Percentiles rank a stretch among this genome's conserved stretches.
phyloP scores from a whole-genome alignment of 1,284 basidiomycete genomes.

The Fomitopsis schrenkii region DNA sequence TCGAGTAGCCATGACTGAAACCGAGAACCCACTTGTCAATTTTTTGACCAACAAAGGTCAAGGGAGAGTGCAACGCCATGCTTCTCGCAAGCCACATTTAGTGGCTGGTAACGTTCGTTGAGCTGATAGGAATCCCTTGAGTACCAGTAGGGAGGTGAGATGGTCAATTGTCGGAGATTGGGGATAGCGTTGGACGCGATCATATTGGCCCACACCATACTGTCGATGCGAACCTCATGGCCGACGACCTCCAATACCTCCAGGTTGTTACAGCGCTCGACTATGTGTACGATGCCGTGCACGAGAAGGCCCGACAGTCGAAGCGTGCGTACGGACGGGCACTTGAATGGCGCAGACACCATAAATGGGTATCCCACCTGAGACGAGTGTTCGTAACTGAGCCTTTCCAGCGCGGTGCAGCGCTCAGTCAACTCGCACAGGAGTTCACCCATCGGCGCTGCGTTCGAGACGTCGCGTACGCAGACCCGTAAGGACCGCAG shows the following conservation, averaged over 20 bases:
- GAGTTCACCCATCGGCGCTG: conserved; percentile 30
- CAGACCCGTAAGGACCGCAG: conserved; percentile 35
- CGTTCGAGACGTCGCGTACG: conserved; percentile 26
- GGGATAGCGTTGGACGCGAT: conserved; percentile 32
- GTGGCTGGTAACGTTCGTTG: conserved; percentile 16
- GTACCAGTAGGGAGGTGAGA: conserved; percentile 25
- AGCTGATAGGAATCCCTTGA: conserved; percentile 26
- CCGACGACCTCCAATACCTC: conserved; percentile 38
- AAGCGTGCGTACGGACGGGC: conserved; percentile 19
- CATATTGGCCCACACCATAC: conserved; percentile 38
- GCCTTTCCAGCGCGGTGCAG: conserved; percentile 22
- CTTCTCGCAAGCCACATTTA: conserved; percentile 27
- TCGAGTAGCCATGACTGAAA: too few species aligned
- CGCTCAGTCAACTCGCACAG: conserved; percentile 33
- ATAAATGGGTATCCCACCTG: neutral
- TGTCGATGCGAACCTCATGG: conserved; percentile 30
- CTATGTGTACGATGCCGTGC: conserved; percentile 33
- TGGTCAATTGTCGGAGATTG: conserved; percentile 29
- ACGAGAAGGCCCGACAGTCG: conserved; percentile 37
- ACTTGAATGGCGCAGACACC: conserved; percentile 20
- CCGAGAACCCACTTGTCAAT: neutral
- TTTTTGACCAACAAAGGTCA: neutral
- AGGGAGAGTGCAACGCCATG: conserved; percentile 7
- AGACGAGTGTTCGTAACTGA: conserved; percentile 18
- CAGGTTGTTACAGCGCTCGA: conserved; percentile 33